These are phyloP conservation scores for Rutidosis leptorrhynchoides DNA, from an alignment of 129 eudicot genomes.

Conservation along the genomic window DNA sequence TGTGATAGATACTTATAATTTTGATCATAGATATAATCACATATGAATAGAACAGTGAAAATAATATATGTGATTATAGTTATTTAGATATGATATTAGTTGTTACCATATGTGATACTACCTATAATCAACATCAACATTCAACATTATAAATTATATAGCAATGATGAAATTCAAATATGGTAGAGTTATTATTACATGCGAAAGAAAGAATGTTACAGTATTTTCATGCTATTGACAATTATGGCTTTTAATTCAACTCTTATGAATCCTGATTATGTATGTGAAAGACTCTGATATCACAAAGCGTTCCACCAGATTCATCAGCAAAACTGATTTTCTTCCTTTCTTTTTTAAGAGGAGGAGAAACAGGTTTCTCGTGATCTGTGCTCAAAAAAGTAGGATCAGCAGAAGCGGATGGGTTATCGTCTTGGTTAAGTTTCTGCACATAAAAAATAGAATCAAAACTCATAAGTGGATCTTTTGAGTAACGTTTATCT, in stretches of 20 bases:
- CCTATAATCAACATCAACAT: too few species aligned
- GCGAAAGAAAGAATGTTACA: constrained; percentile 1
- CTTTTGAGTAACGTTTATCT: background rate
- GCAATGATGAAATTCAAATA: too few species aligned
- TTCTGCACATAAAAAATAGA: constrained; percentile 32
- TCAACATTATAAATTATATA: too few species aligned
- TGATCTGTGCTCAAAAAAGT: constrained; percentile 22
- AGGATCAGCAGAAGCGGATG: constrained; percentile 28
- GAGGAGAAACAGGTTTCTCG: constrained; percentile 19
- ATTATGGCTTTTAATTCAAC: constrained; percentile 1
- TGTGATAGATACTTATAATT: too few species aligned
- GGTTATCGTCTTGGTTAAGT: constrained; percentile 37
- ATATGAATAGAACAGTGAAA: too few species aligned
- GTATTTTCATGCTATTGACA: background rate
- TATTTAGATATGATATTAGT: too few species aligned
- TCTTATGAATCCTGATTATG: constrained; percentile 29
- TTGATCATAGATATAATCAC: too few species aligned
- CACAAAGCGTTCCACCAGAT: constrained; percentile 85
- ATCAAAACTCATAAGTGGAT: background rate
- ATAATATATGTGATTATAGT: too few species aligned
- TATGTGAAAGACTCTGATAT: constrained; percentile 50
- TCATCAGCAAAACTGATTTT: constrained; percentile 87
- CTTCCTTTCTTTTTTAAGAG: constrained; percentile 41
- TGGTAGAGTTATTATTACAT: too few species aligned
- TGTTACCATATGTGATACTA: too few species aligned